Base-by-base conservation (phyloP, 2,329 filamentous ascomycete genomes). In the Fusarium miscanthi region DNA sequence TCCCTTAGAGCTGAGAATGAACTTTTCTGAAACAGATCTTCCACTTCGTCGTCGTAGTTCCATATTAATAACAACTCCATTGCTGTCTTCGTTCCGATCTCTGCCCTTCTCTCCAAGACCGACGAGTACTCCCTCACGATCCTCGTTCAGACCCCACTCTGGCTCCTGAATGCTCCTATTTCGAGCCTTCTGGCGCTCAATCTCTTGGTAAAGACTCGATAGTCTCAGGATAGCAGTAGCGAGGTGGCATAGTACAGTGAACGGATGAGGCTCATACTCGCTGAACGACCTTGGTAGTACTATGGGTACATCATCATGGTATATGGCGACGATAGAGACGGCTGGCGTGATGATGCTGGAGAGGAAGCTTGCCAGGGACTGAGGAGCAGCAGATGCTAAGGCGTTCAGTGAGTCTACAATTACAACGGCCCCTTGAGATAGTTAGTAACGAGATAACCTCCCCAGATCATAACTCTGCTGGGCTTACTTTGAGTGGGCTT, bases 31-130 rank as follows among this genome's bases (percentile, higher is more conserved):
- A 21, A 97, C 91, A 0, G 91, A 90, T 8, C 94, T 87, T 0
- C 95, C 95, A 76, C 92, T 95, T 76, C 94, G 92, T 61, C 95
- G 87, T 16, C 96, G 88, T 75, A 97, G 89, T 81, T 99, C 95
- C 88, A 97, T 92, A 77, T 94, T 91, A 11, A 98, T 81, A 2
- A 97, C 93, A 2, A 95, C 92, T 2, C 84, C 84, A 14, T 72
- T 64, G 59, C 74, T 74, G 41, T 78, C 80, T 10, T 75, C 76
- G 3, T 71, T 72, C 40, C 85, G 85, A 3, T 77, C 73, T 37
- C 85, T 86, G n/a, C 87, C 86, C 7, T 85, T 83, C 43, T 83
- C 80, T 60, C 82, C 82, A 64, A 94, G 83, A 6, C 93, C 92
- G 52, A 95, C 84, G 1, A 98, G 81, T 14, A 95, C 87, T 12